Evolutionary conservation across 768 basidiomycete genomes (phyloP).

Genomic region (Panaeolus papilionaceus): DNA sequence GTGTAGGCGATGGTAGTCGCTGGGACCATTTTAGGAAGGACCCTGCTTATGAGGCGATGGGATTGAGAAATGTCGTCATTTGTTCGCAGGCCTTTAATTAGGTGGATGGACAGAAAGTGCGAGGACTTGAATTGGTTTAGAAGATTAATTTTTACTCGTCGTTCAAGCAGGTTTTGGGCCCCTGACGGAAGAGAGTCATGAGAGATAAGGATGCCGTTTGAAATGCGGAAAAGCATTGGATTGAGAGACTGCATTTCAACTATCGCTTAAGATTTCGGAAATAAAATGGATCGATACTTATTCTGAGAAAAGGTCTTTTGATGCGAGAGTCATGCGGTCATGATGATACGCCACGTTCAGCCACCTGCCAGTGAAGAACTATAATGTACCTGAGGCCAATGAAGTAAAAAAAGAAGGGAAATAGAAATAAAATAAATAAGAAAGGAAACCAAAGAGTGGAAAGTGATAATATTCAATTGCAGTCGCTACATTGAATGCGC

Average conservation of each 20-base stretch:
- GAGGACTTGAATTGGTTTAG: not conserved
- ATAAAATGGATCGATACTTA: not conserved
- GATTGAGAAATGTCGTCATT: constrained; percentile 28
- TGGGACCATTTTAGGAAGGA: constrained; percentile 12
- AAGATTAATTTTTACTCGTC: not conserved
- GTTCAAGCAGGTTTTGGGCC: not conserved
- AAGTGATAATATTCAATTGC: not conserved
- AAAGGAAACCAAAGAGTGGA: not conserved
- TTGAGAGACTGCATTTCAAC: not conserved
- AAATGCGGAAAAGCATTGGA: constrained; percentile 2
- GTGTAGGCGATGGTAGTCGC: not conserved
- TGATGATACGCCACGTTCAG: constrained; percentile 1
- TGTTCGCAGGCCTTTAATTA: constrained; percentile 15
- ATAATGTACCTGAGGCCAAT: not conserved
- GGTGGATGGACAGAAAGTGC: not conserved
- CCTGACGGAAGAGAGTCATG: not conserved
- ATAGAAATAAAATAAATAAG: not conserved
- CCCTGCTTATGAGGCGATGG: constrained; percentile 21
- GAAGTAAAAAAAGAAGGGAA: not conserved
- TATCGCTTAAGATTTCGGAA: not conserved
- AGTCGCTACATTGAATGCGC: not conserved
- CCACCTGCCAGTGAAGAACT: not conserved
- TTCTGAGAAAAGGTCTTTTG: not conserved
- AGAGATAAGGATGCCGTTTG: constrained; percentile 4
- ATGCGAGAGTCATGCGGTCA: constrained; percentile 1